A percentile compares a stretch with the other conserved stretches of the same genome.
These are phyloP conservation scores for Penicillium sp. DNA, from an alignment of 2,329 filamentous ascomycete species.

Conservation along the genomic window DNA sequence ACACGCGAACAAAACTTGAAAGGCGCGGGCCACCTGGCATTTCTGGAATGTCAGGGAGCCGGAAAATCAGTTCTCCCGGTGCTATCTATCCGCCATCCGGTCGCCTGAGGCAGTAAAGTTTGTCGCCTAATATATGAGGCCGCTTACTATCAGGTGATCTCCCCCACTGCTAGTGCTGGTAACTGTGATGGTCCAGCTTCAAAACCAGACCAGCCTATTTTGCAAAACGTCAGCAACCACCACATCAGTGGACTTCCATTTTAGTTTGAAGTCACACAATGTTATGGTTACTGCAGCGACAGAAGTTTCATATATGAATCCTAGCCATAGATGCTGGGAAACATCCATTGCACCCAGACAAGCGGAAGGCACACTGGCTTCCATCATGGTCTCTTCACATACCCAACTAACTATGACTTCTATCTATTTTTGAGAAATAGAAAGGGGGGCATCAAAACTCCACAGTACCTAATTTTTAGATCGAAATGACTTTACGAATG, in stretches of 20 bases:
- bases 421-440: not conserved
- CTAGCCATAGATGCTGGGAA: not conserved
- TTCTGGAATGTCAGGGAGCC: slow-evolving; percentile 13
- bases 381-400: not conserved
- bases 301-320: not conserved
- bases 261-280: not conserved
- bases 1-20: slow-evolving; percentile 9
- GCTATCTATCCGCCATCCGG: not conserved
- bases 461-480: not conserved
- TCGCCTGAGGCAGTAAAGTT: not conserved
- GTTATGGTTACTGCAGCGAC: not conserved
- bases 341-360: not conserved
- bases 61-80: slow-evolving; percentile 11
- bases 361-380: not conserved
- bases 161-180: not conserved
- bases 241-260: not conserved
- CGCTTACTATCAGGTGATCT: not conserved
- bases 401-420: not conserved
- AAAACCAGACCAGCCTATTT: slow-evolving; percentile 8
- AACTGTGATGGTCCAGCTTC: slow-evolving; percentile 7
- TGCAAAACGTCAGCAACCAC: slow-evolving; percentile 7
- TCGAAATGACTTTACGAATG: not conserved
- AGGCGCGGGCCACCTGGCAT: slow-evolving; percentile 21
- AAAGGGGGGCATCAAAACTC: not conserved
- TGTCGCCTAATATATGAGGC: not conserved